Evolutionary conservation across 2,329 filamentous ascomycete genomes (phyloP).

Genomic region (Monilinia fructicola): DNA sequence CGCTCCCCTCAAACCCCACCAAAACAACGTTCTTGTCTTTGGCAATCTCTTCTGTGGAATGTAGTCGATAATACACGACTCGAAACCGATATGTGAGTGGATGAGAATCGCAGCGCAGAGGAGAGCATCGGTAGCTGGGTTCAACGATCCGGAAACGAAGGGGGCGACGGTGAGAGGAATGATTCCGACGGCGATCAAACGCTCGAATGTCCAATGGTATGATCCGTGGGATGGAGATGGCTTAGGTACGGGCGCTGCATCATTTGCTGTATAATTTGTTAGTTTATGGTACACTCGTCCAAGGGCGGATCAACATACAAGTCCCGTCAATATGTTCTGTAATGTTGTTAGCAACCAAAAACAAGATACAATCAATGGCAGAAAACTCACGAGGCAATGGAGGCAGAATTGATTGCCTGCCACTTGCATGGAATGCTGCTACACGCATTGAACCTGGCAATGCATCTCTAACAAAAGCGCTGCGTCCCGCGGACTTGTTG

Average conservation of each 20-base stretch:
- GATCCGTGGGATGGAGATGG: slow-evolving; percentile 79
- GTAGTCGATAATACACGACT: slow-evolving; percentile 90
- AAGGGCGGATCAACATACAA: slow-evolving; percentile 52
- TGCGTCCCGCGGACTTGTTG: slow-evolving; percentile 37
- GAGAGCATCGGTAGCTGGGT: slow-evolving; percentile 83
- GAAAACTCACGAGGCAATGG: slow-evolving; percentile 74
- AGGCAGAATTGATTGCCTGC: slow-evolving; percentile 73
- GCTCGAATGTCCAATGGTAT: slow-evolving; percentile 99
- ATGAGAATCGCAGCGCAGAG: slow-evolving; percentile 81
- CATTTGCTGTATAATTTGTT: slow-evolving; percentile 65
- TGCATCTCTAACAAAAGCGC: slow-evolving; percentile 44
- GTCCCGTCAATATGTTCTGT: slow-evolving; percentile 73
- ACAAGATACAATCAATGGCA: background rate
- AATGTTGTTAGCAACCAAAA: slow-evolving; percentile 46
- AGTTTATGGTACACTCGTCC: slow-evolving; percentile 28
- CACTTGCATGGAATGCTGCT: slow-evolving; percentile 84
- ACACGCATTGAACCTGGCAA: slow-evolving; percentile 50
- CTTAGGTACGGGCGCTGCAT: slow-evolving; percentile 72
- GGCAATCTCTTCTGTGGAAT: slow-evolving; percentile 72
- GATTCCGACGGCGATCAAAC: slow-evolving; percentile 74
- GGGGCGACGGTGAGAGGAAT: slow-evolving; percentile 86
- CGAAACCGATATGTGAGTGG: slow-evolving; percentile 95
- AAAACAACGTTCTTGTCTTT: slow-evolving; percentile 61
- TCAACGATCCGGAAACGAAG: slow-evolving; percentile 87
- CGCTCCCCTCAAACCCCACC: slow-evolving; percentile 75